Base-by-base conservation (phyloP, 768 basidiomycete species). In the Lactarius psammicola region DNA sequence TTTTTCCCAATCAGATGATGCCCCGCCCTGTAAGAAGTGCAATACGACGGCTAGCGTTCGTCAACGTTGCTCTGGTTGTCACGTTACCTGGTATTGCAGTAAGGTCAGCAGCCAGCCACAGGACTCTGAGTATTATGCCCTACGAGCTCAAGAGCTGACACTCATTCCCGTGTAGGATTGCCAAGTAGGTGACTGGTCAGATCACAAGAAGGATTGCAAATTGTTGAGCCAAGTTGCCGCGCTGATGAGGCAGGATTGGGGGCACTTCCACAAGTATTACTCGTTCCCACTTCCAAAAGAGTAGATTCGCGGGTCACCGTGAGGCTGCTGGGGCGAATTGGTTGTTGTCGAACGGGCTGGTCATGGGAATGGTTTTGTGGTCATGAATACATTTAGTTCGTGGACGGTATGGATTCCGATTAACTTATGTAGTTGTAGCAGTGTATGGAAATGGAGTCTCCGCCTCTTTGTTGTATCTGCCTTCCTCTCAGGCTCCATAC, bases 131-230 rank as follows among this genome's bases (percentile, higher is more conserved):
- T 10, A 23, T n/a, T 4, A 11, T 23, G 44, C n/a, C 8, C 44
- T 11, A 46, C n/a, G 44, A n/a, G 23, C n/a, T 11, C 44, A 23
- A 46, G n/a, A 46, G 44, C n/a, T 46, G 44, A 46, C n/a, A 4
- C n/a, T 23, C 11, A 10, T 23, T 46, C n/a, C 9, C 44, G 23
- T 11, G 46, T 23, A 49, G 46, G 46, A 49, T 23, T 49, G 46
- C n/a, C 46, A 49, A 23, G 46, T 23, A 23, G 23, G 23, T 23
- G 46, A 49, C 23, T 49, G 46, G 46, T 49, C 46, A 10, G 11
- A 49, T 23, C 46, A 49, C 46, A 49, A 49, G 46, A 49, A 49
- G 46, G 46, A 49, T 3, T 49, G 46, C 46, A 49, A 49, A 49
- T 49, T 49, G 46, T 23, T 49, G 9, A 23, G 23, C 46, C 46